Conservation (phyloP, 768 basidiomycete genomes). For the Plicaturopsis crispa region DNA sequence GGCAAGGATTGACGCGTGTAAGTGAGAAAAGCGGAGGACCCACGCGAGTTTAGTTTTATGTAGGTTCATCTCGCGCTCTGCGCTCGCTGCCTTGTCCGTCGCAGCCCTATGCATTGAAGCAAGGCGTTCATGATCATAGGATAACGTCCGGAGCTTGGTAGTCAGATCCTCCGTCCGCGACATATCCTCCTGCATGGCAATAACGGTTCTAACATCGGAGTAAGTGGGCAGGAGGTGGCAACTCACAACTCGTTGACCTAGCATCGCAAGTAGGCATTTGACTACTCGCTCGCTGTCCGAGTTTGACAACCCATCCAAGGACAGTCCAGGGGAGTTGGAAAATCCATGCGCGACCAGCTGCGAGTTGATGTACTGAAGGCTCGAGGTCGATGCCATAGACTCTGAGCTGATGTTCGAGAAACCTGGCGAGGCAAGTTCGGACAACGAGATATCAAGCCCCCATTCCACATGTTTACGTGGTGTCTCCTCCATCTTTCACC, state of each 20-base stretch:
- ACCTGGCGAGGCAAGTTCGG: slow-evolving; percentile 31
- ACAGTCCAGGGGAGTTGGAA: slow-evolving; percentile 51
- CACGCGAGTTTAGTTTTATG: slow-evolving; percentile 69
- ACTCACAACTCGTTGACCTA: slow-evolving; percentile 66
- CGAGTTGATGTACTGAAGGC: slow-evolving; percentile 71
- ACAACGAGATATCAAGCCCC: slow-evolving; percentile 37
- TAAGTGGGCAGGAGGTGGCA: slow-evolving; percentile 1
- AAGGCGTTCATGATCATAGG: slow-evolving; percentile 77
- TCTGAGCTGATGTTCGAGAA: slow-evolving; percentile 37
- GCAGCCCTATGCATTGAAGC: slow-evolving; percentile 53
- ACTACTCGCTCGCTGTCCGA: slow-evolving; percentile 49
- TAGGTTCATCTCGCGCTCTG: slow-evolving; percentile 72
- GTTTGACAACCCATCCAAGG: slow-evolving; percentile 54
- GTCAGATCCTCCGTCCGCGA: slow-evolving; percentile 67
- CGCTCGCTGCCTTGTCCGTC: slow-evolving; percentile 55
- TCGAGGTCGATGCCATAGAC: slow-evolving; percentile 45
- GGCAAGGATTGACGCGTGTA: neutral
- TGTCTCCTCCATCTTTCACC: slow-evolving; percentile 29
- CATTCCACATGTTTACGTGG: slow-evolving; percentile 47
- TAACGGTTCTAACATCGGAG: neutral
- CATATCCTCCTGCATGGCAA: slow-evolving; percentile 55
- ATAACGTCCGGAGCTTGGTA: slow-evolving; percentile 66
- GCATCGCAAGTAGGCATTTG: slow-evolving; percentile 71
- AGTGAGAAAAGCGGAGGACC: slow-evolving; percentile 19
- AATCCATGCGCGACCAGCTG: slow-evolving; percentile 84